phyloP scores from a whole-genome alignment of 805 yeast species.

The Candida boleticola region DNA sequence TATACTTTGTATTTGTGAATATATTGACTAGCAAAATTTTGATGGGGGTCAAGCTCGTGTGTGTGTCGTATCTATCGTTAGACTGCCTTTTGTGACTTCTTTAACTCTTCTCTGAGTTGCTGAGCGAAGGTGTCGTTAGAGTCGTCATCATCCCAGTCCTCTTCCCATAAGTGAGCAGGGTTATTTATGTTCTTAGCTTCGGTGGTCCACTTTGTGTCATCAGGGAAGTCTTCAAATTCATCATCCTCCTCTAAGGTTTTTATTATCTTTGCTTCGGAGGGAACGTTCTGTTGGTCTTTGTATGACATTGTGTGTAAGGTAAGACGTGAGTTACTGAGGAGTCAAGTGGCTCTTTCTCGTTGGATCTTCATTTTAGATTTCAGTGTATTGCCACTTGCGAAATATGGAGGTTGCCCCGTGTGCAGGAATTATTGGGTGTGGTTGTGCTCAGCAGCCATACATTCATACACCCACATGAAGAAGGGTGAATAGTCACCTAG shows the following conservation, averaged over 20 bases:
- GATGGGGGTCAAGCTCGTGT: not conserved
- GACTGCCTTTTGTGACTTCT: conserved; percentile 20
- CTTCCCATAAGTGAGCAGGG: conserved; percentile 82
- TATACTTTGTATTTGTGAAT: too few species aligned
- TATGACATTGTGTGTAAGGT: conserved; percentile 7
- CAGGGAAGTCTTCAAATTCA: conserved; percentile 96
- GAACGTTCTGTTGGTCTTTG: conserved; percentile 5
- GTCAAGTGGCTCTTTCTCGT: not conserved
- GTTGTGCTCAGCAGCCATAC: too few species aligned
- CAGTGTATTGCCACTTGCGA: too few species aligned
- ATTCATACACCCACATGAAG: too few species aligned
- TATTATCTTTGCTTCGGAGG: conserved; percentile 36
- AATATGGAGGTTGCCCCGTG: too few species aligned
- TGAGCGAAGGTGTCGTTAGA: conserved; percentile 85
- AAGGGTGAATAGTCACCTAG: too few species aligned
- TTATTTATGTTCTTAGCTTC: conserved; percentile 50
- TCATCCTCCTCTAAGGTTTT: conserved; percentile 92
- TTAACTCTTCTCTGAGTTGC: conserved; percentile 55
- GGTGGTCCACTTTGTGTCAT: conserved; percentile 72
- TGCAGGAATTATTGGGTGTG: too few species aligned
- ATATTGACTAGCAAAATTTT: too few species aligned
- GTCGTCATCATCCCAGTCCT: conserved; percentile 97
- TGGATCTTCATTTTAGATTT: too few species aligned
- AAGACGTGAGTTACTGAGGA: not conserved
- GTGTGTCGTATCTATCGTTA: not conserved